Evolutionary conservation across 2,329 filamentous ascomycete genomes (phyloP), one percentile per base, ranked within the genome.

Genomic region (Colletotrichum ledebouriae): DNA sequence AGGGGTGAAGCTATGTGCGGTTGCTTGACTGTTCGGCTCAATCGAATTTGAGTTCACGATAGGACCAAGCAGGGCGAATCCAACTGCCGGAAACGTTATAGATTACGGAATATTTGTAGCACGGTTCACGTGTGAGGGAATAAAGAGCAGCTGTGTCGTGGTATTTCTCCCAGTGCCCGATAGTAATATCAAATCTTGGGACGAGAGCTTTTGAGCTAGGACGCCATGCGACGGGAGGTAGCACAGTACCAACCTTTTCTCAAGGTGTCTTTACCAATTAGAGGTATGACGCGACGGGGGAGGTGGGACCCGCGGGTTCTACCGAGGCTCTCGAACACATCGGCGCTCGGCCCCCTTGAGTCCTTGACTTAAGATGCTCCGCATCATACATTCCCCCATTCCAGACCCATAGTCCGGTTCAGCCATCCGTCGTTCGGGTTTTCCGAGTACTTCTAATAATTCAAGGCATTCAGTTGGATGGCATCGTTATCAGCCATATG

Each of bases 251-350:
- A 29, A 29, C 55, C 12, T 39, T 52, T 34, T 52, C 53, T 53
- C 41, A 55, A 37, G 12, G 20, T 59, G 57, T 13, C 20, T 47
- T 52, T 44, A 39, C 47, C 52, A 53, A 34, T 65, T 17, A 34
- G 22, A 56, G 33, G 65, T 49, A 33, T 60, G 55, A 55, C 49
- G 65, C 55, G 55, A 68, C 61, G 56, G 25, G n/a, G 46, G 6
- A 29, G n/a, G 55, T 59, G 61, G 61, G 49, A 25, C 59, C 46
- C 15, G 6, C 39, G 34, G 53, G 29, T 37, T 64, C 53, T 55
- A 49, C 65, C 65, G 65, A 68, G 65, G 65, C 63, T 59, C 17
- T 29, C 37, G 49, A 55, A 25, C 39, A 22, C 7, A 33, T 25
- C 42, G 39, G 17, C 11, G 37, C 47, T 39, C 6, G 41, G 55